These are phyloP conservation scores for Ceratobasidium sp. DNA, from an alignment of 1,284 basidiomycete species.

Conservation along the genomic window DNA sequence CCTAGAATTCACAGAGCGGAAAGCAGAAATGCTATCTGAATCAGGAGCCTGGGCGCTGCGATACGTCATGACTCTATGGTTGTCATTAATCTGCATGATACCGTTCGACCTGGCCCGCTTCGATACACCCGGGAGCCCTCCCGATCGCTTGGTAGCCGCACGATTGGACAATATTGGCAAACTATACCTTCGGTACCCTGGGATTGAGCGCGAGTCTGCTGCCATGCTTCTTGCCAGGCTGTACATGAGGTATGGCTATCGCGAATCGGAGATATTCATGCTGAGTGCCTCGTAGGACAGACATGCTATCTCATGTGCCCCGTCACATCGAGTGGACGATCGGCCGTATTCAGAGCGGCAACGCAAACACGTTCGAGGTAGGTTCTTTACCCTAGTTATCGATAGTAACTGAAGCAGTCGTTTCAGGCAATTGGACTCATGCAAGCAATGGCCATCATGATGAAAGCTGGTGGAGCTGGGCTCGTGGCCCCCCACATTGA, in stretches of 20 bases:
- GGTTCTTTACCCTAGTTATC: conserved; percentile 47
- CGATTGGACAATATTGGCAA: conserved; percentile 71
- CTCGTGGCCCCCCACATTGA: conserved; percentile 62
- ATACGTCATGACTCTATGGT: conserved; percentile 89
- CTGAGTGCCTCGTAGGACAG: conserved; percentile 63
- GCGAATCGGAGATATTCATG: conserved; percentile 1
- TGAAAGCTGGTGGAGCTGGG: conserved; percentile 71
- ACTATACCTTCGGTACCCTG: conserved; percentile 71
- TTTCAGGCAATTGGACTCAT: conserved; percentile 73
- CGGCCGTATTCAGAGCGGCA: conserved; percentile 53
- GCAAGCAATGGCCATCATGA: conserved; percentile 78
- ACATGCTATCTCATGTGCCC: conserved; percentile 63
- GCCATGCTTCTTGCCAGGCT: conserved; percentile 76
- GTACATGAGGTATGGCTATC: conserved; percentile 71
- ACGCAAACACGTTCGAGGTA: conserved; percentile 66
- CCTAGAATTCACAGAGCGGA: conserved; percentile 63
- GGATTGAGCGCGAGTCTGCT: conserved; percentile 84
- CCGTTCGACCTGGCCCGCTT: conserved; percentile 93
- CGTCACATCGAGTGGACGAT: conserved; percentile 65
- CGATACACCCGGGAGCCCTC: conserved; percentile 61
- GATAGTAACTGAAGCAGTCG: not conserved
- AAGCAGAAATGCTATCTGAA: conserved; percentile 46
- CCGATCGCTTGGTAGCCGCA: conserved; percentile 57
- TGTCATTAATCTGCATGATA: conserved; percentile 92
- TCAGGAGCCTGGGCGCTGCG: conserved; percentile 79